Percentiles rank a stretch among this genome's conserved stretches.
phyloP scores from a whole-genome alignment of 2,329 filamentous ascomycete species.

The Colletotrichum acutatum region DNA sequence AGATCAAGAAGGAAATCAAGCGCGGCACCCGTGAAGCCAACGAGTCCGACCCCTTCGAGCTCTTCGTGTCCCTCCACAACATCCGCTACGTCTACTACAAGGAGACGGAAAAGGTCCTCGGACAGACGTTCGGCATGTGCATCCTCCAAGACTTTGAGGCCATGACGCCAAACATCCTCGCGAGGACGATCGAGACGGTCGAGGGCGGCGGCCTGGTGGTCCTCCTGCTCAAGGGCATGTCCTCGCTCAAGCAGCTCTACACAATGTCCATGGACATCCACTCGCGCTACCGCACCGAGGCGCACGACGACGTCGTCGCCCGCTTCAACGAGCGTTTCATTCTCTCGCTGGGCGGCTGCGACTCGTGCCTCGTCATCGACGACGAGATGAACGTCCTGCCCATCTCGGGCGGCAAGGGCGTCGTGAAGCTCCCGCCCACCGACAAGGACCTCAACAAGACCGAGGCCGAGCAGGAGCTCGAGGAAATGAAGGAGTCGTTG shows the following conservation, averaged over 20 bases:
- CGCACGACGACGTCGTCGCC: constrained; percentile 92
- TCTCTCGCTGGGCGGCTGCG: constrained; percentile 92
- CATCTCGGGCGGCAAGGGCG: constrained; percentile 93
- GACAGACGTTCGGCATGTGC: constrained; percentile 98
- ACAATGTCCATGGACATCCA: constrained; percentile 98
- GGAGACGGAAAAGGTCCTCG: constrained; percentile 98
- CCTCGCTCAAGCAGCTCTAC: constrained; percentile 95
- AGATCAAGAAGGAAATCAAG: constrained; percentile 99
- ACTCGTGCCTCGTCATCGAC: constrained; percentile 94
- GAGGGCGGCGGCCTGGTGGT: constrained; percentile 95
- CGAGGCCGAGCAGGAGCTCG: constrained; percentile 79
- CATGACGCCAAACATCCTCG: constrained; percentile 95
- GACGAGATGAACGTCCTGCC: constrained; percentile 98
- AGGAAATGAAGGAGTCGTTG: constrained; percentile 87
- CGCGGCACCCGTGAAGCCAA: constrained; percentile 93
- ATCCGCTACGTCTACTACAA: constrained; percentile 99
- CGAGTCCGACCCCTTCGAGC: constrained; percentile 93
- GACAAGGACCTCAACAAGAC: constrained; percentile 80
- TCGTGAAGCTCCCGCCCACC: constrained; percentile 82
- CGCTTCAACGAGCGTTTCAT: constrained; percentile 99
- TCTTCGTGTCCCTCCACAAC: constrained; percentile 95
- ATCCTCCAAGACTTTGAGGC: constrained; percentile 98
- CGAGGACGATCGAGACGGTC: constrained; percentile 95
- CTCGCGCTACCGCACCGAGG: constrained; percentile 94
- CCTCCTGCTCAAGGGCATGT: constrained; percentile 94